These are phyloP conservation scores for Spencermartinsiella ligniputridi DNA, from an alignment of 1,139 yeast genomes.

Conservation along the genomic window DNA sequence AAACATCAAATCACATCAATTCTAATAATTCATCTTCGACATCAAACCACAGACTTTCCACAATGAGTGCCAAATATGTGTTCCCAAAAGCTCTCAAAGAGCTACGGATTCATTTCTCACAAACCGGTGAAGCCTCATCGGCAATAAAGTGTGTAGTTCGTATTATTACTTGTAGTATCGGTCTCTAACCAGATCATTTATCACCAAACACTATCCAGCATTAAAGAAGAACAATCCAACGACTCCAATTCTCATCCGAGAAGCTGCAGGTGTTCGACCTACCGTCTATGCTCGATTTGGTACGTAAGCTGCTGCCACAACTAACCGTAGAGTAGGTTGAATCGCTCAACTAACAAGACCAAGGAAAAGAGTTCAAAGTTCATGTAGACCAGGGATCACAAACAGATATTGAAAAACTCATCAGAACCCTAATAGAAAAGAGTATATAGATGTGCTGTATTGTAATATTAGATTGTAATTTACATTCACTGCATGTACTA, in stretches of 20 bases:
- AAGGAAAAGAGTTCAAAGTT: conserved; percentile 32
- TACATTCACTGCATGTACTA: background rate
- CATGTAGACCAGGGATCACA: conserved; percentile 30
- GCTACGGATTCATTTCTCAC: conserved; percentile 75
- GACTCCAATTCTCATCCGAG: conserved; percentile 71
- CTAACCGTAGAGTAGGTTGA: background rate
- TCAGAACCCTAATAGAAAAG: conserved; percentile 20
- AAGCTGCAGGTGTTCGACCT: conserved; percentile 68
- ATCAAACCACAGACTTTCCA: background rate
- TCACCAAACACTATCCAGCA: conserved; percentile 55
- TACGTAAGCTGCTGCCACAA: conserved; percentile 17
- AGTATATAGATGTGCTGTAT: conserved; percentile 12
- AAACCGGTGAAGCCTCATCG: conserved; percentile 64
- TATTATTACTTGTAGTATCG: background rate
- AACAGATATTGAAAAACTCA: conserved; percentile 17
- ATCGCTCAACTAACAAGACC: background rate
- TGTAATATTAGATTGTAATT: too few species aligned
- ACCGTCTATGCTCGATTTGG: conserved; percentile 66
- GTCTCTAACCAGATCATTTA: conserved; percentile 43
- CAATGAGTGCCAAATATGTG: conserved; percentile 52
- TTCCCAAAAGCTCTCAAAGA: conserved; percentile 67
- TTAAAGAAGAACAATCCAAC: conserved; percentile 54
- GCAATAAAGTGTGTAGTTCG: conserved; percentile 46
- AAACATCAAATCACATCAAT: background rate
- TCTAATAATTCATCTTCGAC: background rate